Percentiles rank a stretch among this genome's conserved stretches.
Conservation (phyloP, 768 basidiomycete species). For the Kwoniella heveanensis region DNA sequence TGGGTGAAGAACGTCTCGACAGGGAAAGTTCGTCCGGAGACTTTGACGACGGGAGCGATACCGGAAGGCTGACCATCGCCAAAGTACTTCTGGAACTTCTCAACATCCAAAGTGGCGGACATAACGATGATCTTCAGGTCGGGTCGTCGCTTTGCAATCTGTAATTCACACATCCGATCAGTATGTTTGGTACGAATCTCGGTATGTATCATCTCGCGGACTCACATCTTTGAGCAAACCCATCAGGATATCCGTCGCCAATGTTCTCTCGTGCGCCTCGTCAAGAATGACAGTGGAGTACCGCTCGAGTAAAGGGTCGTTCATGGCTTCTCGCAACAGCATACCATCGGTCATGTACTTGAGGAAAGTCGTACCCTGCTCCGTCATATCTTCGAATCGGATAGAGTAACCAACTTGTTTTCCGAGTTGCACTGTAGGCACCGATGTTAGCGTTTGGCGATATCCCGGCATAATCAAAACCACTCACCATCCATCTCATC, state of each 20-base stretch:
- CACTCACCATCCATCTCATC: constrained; percentile 95
- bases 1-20: constrained; percentile 70
- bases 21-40: constrained; percentile 87
- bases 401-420: constrained; percentile 97
- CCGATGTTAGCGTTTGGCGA: not conserved
- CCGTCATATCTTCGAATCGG: constrained; percentile 96
- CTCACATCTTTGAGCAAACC: constrained; percentile 76
- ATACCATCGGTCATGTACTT: constrained; percentile 99
- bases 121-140: constrained; percentile 98
- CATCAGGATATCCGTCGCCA: constrained; percentile 98
- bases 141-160: constrained; percentile 70
- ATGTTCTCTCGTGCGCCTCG: constrained; percentile 96
- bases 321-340: constrained; percentile 97
- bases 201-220: too few relatives aligned
- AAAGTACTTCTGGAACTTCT: constrained; percentile 97
- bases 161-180: not conserved
- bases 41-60: constrained; percentile 79
- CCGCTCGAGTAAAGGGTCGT: constrained; percentile 80
- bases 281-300: constrained; percentile 99
- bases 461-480: not conserved
- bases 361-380: constrained; percentile 84
- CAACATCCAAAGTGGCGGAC: constrained; percentile 94
- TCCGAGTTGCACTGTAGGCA: constrained; percentile 74
- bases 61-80: constrained; percentile 58
- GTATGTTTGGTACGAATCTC: too few relatives aligned